phyloP scores from a whole-genome alignment of 1,284 basidiomycete species.

The Fomitopsis pinicola region DNA sequence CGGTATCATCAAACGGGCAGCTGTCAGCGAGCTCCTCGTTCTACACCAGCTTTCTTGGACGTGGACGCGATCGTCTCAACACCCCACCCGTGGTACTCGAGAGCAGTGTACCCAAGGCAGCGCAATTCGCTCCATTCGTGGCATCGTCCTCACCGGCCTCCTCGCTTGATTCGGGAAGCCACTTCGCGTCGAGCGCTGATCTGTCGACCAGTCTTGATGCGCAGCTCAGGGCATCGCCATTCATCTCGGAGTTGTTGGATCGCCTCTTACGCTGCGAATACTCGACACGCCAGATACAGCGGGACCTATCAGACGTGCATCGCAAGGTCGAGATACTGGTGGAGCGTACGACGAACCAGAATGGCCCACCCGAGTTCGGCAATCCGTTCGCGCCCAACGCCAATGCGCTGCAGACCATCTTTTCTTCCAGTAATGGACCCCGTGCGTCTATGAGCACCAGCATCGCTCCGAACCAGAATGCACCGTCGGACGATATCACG shows the following conservation, averaged over 20 bases:
- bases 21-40: constrained; percentile 14
- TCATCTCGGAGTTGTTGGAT: constrained; percentile 74
- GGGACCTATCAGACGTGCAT: constrained; percentile 68
- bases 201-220: constrained; percentile 52
- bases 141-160: constrained; percentile 69
- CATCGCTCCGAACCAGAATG: constrained; percentile 64
- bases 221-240: constrained; percentile 67
- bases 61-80: constrained; percentile 24
- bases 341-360: constrained; percentile 46
- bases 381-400: constrained; percentile 60
- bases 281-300: constrained; percentile 67
- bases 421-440: constrained; percentile 37
- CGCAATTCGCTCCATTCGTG: constrained; percentile 35
- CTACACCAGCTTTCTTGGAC: constrained; percentile 20
- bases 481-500: constrained; percentile 66
- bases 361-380: constrained; percentile 65
- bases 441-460: constrained; percentile 57
- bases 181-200: constrained; percentile 45
- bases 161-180: constrained; percentile 68
- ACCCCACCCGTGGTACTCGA: constrained; percentile 41
- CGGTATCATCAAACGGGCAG: constrained; percentile 18
- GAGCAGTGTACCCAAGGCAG: constrained; percentile 31
- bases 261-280: constrained; percentile 71
- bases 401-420: constrained; percentile 25
- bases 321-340: constrained; percentile 75